These are phyloP conservation scores for Mycena floridula DNA, from an alignment of 768 basidiomycete species.

Conservation along the genomic window DNA sequence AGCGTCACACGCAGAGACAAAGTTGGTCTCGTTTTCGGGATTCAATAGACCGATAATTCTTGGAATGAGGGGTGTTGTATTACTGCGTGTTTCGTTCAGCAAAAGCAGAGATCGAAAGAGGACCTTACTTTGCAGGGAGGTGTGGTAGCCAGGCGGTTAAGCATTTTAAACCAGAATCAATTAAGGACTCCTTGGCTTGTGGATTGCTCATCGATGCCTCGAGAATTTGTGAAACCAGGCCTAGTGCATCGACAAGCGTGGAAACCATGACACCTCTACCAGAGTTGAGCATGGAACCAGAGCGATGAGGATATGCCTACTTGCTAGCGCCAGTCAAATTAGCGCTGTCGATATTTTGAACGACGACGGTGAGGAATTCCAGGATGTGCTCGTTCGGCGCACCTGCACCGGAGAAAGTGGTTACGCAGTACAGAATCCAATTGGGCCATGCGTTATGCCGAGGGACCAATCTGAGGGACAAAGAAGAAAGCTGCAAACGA, in stretches of 20 bases:
- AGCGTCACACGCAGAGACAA: slow-evolving; percentile 62
- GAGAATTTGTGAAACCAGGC: too few species aligned
- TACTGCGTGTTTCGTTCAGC: slow-evolving; percentile 30
- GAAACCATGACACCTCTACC: slow-evolving; percentile 81
- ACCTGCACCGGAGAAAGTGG: slow-evolving; percentile 53
- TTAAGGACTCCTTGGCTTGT: slow-evolving; percentile 51
- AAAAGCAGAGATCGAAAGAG: not conserved
- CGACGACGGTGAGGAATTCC: slow-evolving; percentile 77
- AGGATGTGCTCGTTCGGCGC: slow-evolving; percentile 55
- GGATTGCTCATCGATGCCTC: too few species aligned
- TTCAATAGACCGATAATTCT: slow-evolving; percentile 62
- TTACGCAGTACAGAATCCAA: slow-evolving; percentile 67
- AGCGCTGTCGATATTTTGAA: slow-evolving; percentile 74
- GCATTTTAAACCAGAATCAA: not conserved
- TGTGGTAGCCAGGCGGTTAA: not conserved
- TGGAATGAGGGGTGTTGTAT: slow-evolving; percentile 63
- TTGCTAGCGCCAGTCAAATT: slow-evolving; percentile 70
- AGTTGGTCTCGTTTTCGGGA: slow-evolving; percentile 43
- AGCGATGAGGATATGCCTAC: too few species aligned
- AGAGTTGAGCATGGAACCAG: too few species aligned
- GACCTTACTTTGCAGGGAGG: not conserved
- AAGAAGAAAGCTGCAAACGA: slow-evolving; percentile 45
- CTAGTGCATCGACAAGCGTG: slow-evolving; percentile 57
- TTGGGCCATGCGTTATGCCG: slow-evolving; percentile 60
- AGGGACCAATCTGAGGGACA: slow-evolving; percentile 67